A percentile compares a stretch with the other conserved stretches of the same genome.
Evolutionary conservation across 2,329 filamentous ascomycete genomes (phyloP).

Genomic region (Byssoonygena ceratinophila): DNA sequence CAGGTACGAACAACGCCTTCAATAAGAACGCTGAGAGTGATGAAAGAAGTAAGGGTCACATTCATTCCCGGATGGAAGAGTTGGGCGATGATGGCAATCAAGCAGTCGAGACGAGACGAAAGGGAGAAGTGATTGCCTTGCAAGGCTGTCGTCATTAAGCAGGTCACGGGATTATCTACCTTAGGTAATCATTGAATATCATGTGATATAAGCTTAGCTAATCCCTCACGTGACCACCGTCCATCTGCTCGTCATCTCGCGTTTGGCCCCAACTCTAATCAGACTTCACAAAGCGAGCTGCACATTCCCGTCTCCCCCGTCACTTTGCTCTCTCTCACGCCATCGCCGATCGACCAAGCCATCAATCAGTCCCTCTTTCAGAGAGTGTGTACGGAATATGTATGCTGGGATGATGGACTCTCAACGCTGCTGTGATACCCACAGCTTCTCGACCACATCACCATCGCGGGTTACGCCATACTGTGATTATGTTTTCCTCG

Average conservation of each 20-base stretch:
- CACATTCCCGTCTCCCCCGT: not conserved
- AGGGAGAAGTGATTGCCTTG: not conserved
- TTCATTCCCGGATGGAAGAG: too few species aligned
- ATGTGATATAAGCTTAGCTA: too few species aligned
- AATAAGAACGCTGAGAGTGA: too few species aligned
- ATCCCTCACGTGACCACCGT: not conserved
- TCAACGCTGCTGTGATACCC: not conserved
- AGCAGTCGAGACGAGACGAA: too few species aligned
- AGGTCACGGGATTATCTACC: not conserved
- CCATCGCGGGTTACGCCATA: not conserved
- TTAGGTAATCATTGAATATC: too few species aligned
- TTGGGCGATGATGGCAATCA: too few species aligned
- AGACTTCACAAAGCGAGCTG: slow-evolving; percentile 1
- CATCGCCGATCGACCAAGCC: too few species aligned
- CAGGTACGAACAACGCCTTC: not conserved
- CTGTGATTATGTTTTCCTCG: too few species aligned
- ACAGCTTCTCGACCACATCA: not conserved
- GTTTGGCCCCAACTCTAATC: slow-evolving; percentile 7
- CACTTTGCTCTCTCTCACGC: not conserved
- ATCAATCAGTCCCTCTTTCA: too few species aligned
- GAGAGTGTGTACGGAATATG: not conserved
- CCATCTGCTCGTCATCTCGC: not conserved
- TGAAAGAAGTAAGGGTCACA: too few species aligned
- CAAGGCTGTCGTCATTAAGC: not conserved
- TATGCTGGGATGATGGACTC: not conserved